Evolutionary conservation across 2,329 filamentous ascomycete genomes (phyloP).

Genomic region (Fusarium temperatum): DNA sequence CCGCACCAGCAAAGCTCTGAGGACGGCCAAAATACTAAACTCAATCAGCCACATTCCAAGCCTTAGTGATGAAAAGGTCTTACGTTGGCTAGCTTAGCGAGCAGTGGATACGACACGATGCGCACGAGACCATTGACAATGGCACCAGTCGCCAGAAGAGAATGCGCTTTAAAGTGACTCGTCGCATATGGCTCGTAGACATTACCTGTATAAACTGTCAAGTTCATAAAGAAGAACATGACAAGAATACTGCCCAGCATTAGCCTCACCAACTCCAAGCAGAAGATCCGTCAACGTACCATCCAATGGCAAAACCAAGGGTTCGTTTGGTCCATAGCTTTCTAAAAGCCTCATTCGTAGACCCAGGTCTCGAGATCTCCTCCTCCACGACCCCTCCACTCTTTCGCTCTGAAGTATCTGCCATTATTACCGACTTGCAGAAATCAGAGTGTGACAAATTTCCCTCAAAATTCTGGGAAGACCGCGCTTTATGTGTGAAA

Average conservation of each 20-base stretch:
- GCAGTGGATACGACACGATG: constrained; percentile 20
- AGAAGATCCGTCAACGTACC: not conserved
- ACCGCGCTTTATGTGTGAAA: not conserved
- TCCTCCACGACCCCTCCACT: not conserved
- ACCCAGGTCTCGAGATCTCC: not conserved
- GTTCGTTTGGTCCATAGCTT: constrained; percentile 20
- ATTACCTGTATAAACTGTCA: constrained; percentile 31
- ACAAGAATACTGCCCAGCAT: constrained; percentile 11
- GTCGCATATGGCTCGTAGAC: constrained; percentile 33
- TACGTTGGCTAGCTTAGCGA: constrained; percentile 32
- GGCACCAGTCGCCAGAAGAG: constrained; percentile 11
- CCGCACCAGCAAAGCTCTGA: constrained; percentile 17
- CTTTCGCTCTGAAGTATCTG: not conserved
- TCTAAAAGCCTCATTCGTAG: constrained; percentile 22
- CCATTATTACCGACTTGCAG: not conserved
- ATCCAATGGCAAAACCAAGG: constrained; percentile 17
- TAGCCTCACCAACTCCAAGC: accelerated
- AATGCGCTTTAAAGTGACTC: constrained; percentile 29
- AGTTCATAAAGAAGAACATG: constrained; percentile 37
- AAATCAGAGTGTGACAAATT: not conserved
- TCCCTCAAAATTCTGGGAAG: not conserved
- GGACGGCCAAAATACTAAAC: constrained; percentile 26
- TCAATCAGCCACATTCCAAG: not conserved
- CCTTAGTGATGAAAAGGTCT: accelerated
- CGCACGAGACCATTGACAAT: constrained; percentile 30